These are phyloP conservation scores for Fusarium algeriense DNA, from an alignment of 2,329 filamentous ascomycete species.

Conservation along the genomic window DNA sequence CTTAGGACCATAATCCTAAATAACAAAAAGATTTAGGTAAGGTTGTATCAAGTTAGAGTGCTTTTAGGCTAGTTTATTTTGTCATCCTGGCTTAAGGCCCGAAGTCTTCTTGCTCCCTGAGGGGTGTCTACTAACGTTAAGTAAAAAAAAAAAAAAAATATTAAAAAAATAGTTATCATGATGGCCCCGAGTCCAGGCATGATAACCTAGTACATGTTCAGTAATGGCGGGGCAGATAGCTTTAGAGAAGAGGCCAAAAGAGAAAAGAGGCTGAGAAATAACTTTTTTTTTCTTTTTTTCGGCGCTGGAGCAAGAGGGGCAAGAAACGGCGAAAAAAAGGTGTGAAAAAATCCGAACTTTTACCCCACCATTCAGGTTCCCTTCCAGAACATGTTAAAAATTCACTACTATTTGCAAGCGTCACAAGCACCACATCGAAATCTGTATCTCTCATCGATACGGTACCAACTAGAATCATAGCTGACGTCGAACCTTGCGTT, in stretches of 20 bases:
- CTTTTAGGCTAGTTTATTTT: too few species aligned
- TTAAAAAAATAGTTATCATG: slow-evolving; percentile 26
- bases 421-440: slow-evolving; percentile 27
- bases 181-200: slow-evolving; percentile 26
- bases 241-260: neutral
- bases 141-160: too few species aligned
- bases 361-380: slow-evolving; percentile 35
- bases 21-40: neutral
- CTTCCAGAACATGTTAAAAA: slow-evolving; percentile 33
- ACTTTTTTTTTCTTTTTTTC: slow-evolving; percentile 8
- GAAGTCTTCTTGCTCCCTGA: too few species aligned
- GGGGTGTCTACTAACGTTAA: neutral
- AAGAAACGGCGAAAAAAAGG: slow-evolving; percentile 8
- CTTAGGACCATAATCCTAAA: too few species aligned
- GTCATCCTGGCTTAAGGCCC: too few species aligned
- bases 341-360: slow-evolving; percentile 26
- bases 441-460: slow-evolving; percentile 11
- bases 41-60: too few species aligned
- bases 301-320: slow-evolving; percentile 9
- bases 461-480: slow-evolving; percentile 7
- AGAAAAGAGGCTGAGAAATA: slow-evolving; percentile 9
- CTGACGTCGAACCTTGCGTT: neutral
- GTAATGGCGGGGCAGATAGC: slow-evolving; percentile 36
- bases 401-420: slow-evolving; percentile 14
- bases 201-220: slow-evolving; percentile 23